Evolutionary conservation across 192 early-diverging fungal genomes (phyloP), one percentile per base, ranked within the genome.

Genomic region (Backusella westeae): DNA sequence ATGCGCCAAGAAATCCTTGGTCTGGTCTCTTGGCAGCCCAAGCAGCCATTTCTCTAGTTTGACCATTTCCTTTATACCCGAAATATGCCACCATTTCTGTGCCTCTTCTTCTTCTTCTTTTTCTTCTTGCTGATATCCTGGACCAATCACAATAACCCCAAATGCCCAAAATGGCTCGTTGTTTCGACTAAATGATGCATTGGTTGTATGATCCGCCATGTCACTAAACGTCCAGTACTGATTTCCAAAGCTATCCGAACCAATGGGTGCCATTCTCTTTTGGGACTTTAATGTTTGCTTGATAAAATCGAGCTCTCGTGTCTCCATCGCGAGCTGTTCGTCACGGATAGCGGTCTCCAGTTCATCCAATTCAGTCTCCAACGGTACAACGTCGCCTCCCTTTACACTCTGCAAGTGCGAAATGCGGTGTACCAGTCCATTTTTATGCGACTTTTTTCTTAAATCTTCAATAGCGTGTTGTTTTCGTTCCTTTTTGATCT

Each of bases 171-270:
- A 70, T 9, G 53, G 38, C 23, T 74, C 78, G 34, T 17, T 71
- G 46, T 75, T 75, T 44, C 70, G 41, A 3, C 26, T 32, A n/a
- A 34, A 29, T 0, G 44, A 10, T 49, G n/a, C 41, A 34, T 67
- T 32, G 29, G 14, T 73, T 12, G 29, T 44, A 19, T 75, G 65
- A 32, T 41, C 65, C 1, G 71, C 52, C 15, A 77, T 19, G 44
- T 79, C 78, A 59, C 41, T 65, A 39, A 79, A 75, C 41, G 74
- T 21, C 71, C 71, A 79, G 29, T 79, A 79, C 2, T 68, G 10
- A 38, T 79, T 79, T 34, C 68, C 68, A 38, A 46, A 23, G 6
- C 29, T 49, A 44, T 68, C 67, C 12, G 19, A 65, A 0, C 49
- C 69, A n/a, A 69, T 21, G 10, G 21, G 42, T 10, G 69, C n/a